Conservation (phyloP, 2,329 filamentous ascomycete genomes). For the Neophaeococcomyces mojaviensis region DNA sequence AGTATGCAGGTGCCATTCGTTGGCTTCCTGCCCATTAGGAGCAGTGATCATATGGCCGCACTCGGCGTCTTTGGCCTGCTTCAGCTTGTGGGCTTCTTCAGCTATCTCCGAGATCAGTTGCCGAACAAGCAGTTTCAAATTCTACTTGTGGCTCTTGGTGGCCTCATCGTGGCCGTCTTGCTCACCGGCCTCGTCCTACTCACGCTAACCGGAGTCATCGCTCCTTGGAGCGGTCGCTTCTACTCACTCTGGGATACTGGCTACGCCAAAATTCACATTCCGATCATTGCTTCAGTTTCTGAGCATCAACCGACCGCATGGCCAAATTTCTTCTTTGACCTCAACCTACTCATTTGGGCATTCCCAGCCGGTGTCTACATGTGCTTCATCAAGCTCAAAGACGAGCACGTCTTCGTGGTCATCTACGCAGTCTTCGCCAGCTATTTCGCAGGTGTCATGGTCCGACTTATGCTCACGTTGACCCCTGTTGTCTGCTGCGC, state of each 20-base stretch:
- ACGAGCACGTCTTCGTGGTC: slow-evolving; percentile 96
- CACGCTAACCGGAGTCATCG: slow-evolving; percentile 83
- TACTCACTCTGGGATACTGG: slow-evolving; percentile 99
- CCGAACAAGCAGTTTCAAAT: slow-evolving; percentile 91
- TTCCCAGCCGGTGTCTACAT: slow-evolving; percentile 98
- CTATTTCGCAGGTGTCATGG: slow-evolving; percentile 99
- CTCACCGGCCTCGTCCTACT: slow-evolving; percentile 70
- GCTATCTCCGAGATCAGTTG: slow-evolving; percentile 81
- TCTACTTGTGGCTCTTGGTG: slow-evolving; percentile 68
- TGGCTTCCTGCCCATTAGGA: slow-evolving; percentile 90
- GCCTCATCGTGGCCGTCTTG: slow-evolving; percentile 65
- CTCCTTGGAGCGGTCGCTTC: slow-evolving; percentile 96
- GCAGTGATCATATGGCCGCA: slow-evolving; percentile 97
- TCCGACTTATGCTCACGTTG: slow-evolving; percentile 93
- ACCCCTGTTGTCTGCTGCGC: slow-evolving; percentile 95
- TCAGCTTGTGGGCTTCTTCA: slow-evolving; percentile 85
- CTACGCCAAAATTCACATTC: slow-evolving; percentile 98
- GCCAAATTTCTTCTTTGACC: slow-evolving; percentile 98
- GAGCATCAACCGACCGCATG: slow-evolving; percentile 98
- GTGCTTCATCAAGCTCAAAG: slow-evolving; percentile 86
- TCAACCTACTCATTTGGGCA: slow-evolving; percentile 97
- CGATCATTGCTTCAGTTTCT: slow-evolving; percentile 98
- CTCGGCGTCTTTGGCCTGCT: slow-evolving; percentile 91
- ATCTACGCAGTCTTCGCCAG: slow-evolving; percentile 95
- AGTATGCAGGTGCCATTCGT: slow-evolving; percentile 99